Base-by-base conservation (phyloP, 805 yeast species). In the Debaryomyces hansenii region DNA sequence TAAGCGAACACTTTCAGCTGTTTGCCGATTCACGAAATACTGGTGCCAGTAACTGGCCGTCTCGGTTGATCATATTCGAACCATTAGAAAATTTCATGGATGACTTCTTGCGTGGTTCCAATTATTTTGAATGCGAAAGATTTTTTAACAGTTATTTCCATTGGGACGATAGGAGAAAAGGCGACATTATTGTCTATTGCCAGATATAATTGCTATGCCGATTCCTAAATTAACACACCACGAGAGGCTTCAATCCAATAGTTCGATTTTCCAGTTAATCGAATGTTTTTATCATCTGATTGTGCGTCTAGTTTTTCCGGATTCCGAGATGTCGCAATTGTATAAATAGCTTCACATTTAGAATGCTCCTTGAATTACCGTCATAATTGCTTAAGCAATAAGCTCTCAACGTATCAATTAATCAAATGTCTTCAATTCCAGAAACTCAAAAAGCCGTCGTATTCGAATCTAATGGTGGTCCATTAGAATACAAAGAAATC, bases 121-220 rank as follows among this genome's bases (percentile, higher is more conserved):
- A 67, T 0, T 86, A 85, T 54, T 41, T 49, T 9, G 77, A 66
- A 48, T 63, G 82, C 31, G 58, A 63, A 3, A 69, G 91, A 31
- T 75, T 87, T 51, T 92, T 89, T 74, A 92, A 92, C 54, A 78
- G 89, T 36, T 77, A 81, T 42, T 80, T 82, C 60, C 97, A 91
- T 63, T 95, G 97, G 87, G 98, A 92, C 60, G 56, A 68, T 38
- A 75, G 97, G 52, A 74, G 97, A 45, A 56, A 62, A 2, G 98
- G 98, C 0, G 92, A 89, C 61, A 74, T 91, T 0, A 70, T 90
- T 4, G 82, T 91, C 2, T 86, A 83, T 44, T 64, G 74, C 47
- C 50, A 43, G 34, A 2, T 12, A 8, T 31, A 31, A 31, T 12
- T 31, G 11, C 27, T 14, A 29, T 10, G 7, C 20, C 40, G 14